Evolutionary conservation across 2,329 filamentous ascomycete species (phyloP).

Genomic region (Clathrospora elynae): DNA sequence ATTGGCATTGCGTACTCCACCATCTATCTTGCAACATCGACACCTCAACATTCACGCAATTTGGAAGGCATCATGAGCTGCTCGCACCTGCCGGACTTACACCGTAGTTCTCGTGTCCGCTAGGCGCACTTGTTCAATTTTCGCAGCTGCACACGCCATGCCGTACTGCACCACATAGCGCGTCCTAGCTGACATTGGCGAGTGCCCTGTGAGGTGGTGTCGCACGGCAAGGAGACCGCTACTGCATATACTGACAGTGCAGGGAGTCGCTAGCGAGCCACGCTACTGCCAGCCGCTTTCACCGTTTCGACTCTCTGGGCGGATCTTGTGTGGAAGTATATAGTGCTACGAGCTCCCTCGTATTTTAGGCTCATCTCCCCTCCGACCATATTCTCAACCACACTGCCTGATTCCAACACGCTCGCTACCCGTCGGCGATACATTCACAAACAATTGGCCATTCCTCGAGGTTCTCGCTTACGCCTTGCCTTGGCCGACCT

Average conservation of each 20-base stretch:
- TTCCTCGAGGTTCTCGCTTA: slow-evolving; percentile 8
- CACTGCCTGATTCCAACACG: slow-evolving; percentile 9
- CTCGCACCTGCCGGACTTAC: slow-evolving; percentile 2
- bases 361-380: slow-evolving; percentile 27
- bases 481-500: slow-evolving; percentile 10
- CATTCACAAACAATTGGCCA: slow-evolving; percentile 17
- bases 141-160: slow-evolving; percentile 16
- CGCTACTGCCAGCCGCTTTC: slow-evolving; percentile 31
- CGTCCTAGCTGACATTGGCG: slow-evolving; percentile 11
- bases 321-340: slow-evolving; percentile 21
- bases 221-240: slow-evolving; percentile 32
- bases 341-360: slow-evolving; percentile 26
- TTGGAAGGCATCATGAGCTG: slow-evolving; percentile 4
- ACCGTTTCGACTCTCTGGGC: slow-evolving; percentile 32
- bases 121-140: slow-evolving; percentile 1
- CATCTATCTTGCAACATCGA: slow-evolving; percentile 1
- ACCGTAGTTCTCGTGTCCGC: background rate
- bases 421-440: background rate
- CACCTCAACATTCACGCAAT: slow-evolving; percentile 1
- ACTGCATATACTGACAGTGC: slow-evolving; percentile 9
- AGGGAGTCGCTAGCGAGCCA: slow-evolving; percentile 27
- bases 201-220: slow-evolving; percentile 15
- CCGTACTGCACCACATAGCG: slow-evolving; percentile 8
- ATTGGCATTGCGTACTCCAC: background rate
- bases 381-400: slow-evolving; percentile 12